Conservation (phyloP, 179 eudicot species). For the Spergularia azorica region DNA sequence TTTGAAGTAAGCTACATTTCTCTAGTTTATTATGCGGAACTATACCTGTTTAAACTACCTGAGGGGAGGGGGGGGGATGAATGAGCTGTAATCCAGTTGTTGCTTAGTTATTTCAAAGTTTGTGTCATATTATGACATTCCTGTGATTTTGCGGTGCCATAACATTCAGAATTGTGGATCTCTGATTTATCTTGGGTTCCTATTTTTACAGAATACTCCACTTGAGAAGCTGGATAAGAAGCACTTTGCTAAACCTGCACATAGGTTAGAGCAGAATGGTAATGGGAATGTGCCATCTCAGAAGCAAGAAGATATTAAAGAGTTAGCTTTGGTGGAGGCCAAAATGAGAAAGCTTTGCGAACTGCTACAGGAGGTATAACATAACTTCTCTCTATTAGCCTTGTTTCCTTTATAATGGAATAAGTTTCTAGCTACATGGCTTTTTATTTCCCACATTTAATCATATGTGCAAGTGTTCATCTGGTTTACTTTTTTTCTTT, state of each 20-base stretch:
- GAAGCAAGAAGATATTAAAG: constrained; percentile 57
- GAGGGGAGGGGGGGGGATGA: not conserved
- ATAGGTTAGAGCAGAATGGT: constrained; percentile 56
- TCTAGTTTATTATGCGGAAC: not conserved
- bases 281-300: constrained; percentile 42
- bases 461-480: not conserved
- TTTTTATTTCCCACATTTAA: not conserved
- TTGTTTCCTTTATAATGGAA: not conserved
- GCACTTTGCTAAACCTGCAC: constrained; percentile 73
- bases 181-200: not conserved
- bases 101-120: not conserved
- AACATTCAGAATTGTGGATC: not conserved
- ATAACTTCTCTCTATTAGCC: not conserved
- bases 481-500: not conserved
- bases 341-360: constrained; percentile 82
- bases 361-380: constrained; percentile 66
- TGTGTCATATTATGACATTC: not conserved
- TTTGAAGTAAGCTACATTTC: not conserved
- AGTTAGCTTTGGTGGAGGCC: constrained; percentile 77
- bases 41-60: not conserved
- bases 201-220: constrained; percentile 65
- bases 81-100: not conserved
- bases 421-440: not conserved
- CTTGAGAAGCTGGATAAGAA: constrained; percentile 84
- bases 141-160: not conserved